These are phyloP conservation scores for Arabidopsis thaliana DNA, from an alignment of 345 rosid genomes.

Conservation along the genomic window TAIR10.1 NC_003071.7:14911501-14912000, in stretches of 20 bases:
- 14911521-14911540: slow-evolving; percentile 47
- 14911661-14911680: slow-evolving; percentile 43
- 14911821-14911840: neutral
- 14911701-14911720: slow-evolving; percentile 45
- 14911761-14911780: slow-evolving; percentile 29
- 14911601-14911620: slow-evolving; percentile 59
- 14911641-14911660: slow-evolving; percentile 64
- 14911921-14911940: slow-evolving; percentile 24
- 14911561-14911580: slow-evolving; percentile 58
- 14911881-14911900: slow-evolving; percentile 63
- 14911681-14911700: slow-evolving; percentile 33
- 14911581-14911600: slow-evolving; percentile 59
- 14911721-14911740: slow-evolving; percentile 67
- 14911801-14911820: neutral
- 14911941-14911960: neutral
- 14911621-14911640: slow-evolving; percentile 54
- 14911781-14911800: neutral
- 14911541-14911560: slow-evolving; percentile 55
- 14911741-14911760: slow-evolving; percentile 65
- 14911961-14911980: neutral
- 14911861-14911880: slow-evolving; percentile 45
- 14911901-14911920: slow-evolving; percentile 51
- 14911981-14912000: neutral
- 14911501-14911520: slow-evolving; percentile 50
- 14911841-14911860: neutral